Evolutionary conservation across 2,329 filamentous ascomycete species (phyloP).

Genomic region (Rutstroemia sp.): DNA sequence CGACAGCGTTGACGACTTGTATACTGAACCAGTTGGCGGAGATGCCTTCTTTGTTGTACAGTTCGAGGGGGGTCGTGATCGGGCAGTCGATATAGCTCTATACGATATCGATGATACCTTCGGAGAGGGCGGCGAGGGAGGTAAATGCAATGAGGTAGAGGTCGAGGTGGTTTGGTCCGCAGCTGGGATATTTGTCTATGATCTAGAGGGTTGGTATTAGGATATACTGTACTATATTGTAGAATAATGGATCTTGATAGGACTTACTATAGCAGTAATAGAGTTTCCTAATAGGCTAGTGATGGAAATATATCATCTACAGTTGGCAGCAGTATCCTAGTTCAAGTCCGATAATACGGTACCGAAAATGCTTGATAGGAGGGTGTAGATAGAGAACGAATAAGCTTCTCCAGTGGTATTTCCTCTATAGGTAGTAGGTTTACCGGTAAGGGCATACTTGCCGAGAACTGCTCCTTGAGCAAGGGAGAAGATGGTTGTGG

Average conservation of each 20-base stretch:
- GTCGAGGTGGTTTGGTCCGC: conserved; percentile 46
- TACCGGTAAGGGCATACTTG: conserved; percentile 29
- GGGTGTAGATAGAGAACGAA: conserved; percentile 54
- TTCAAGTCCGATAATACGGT: conserved; percentile 52
- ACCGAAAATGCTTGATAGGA: conserved; percentile 51
- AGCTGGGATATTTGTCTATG: conserved; percentile 50
- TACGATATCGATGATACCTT: conserved; percentile 41
- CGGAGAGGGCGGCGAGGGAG: conserved; percentile 35
- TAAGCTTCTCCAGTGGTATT: conserved; percentile 54
- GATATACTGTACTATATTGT: not conserved
- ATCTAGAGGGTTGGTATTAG: conserved; percentile 32
- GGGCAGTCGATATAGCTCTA: conserved; percentile 46
- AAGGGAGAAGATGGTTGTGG: conserved; percentile 16
- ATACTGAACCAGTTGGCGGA: conserved; percentile 50
- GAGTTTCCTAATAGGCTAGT: conserved; percentile 48
- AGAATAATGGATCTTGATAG: not conserved
- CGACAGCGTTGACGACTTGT: conserved; percentile 58
- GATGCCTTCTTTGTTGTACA: conserved; percentile 47
- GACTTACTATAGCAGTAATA: conserved; percentile 55
- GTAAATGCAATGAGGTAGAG: conserved; percentile 46
- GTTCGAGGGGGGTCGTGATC: conserved; percentile 40
- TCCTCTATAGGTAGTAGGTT: conserved; percentile 47
- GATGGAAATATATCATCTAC: conserved; percentile 55
- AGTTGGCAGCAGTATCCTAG: conserved; percentile 49
- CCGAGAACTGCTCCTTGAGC: conserved; percentile 22